phyloP scores from a whole-genome alignment of 75 land plant species.

The Pinus tabuliformis region DNA sequence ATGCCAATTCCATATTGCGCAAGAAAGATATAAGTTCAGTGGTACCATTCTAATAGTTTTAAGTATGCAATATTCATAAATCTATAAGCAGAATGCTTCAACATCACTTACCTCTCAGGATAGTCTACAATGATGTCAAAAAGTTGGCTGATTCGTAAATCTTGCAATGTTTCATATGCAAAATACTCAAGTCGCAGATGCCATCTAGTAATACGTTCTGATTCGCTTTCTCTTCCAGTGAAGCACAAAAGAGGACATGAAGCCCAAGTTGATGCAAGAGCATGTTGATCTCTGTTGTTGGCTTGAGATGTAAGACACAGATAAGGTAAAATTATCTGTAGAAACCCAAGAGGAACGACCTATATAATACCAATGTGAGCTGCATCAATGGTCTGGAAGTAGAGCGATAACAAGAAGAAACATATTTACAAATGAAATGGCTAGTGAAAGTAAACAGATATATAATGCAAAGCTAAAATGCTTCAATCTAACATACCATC shows the following conservation, averaged over 20 bases:
- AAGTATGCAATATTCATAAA: not conserved
- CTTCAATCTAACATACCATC: not conserved
- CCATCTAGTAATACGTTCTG: conserved; percentile 85
- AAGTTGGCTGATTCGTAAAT: conserved; percentile 85
- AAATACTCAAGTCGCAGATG: conserved; percentile 87
- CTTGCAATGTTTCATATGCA: conserved; percentile 97
- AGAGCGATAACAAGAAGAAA: not conserved
- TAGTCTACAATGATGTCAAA: conserved; percentile 99
- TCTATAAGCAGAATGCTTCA: not conserved
- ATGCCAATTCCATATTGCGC: not conserved
- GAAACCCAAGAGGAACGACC: conserved; percentile 84
- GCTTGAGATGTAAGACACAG: conserved; percentile 44
- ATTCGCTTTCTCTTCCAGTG: conserved; percentile 46
- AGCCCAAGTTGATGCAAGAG: conserved; percentile 72
- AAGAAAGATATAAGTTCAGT: conserved; percentile 1
- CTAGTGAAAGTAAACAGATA: not conserved
- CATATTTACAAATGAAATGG: not conserved
- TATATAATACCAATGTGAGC: conserved; percentile 21
- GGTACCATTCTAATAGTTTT: not conserved
- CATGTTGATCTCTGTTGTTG: conserved; percentile 17
- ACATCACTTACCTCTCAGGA: conserved; percentile 77
- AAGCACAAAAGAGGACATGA: conserved; percentile 39
- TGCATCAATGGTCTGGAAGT: conserved; percentile 13
- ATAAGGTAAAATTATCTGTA: conserved; percentile 68
- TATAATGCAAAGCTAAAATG: not conserved